These are phyloP conservation scores for Aspergillus candidus DNA, from an alignment of 2,329 filamentous ascomycete species.

Conservation along the genomic window DNA sequence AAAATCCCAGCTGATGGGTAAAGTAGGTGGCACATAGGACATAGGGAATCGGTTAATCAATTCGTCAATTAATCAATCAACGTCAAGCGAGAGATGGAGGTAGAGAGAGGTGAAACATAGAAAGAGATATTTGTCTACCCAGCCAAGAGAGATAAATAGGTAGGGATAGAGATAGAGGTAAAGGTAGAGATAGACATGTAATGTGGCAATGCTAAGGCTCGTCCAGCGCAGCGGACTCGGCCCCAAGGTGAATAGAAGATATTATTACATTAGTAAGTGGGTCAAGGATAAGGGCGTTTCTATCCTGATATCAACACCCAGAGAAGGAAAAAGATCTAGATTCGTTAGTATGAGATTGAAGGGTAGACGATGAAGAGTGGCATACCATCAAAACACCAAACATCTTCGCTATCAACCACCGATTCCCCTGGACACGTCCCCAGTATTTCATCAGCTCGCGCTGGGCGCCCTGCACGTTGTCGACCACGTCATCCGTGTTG, in stretches of 20 bases:
- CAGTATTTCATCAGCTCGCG: constrained; percentile 95
- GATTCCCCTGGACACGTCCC: constrained; percentile 86
- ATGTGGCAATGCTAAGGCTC: too few relatives aligned
- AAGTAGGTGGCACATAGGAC: not conserved
- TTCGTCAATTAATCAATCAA: not conserved
- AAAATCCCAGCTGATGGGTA: not conserved
- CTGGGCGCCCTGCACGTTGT: constrained; percentile 96
- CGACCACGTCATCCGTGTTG: constrained; percentile 95
- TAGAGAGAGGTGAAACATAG: not conserved
- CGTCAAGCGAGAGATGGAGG: too few relatives aligned
- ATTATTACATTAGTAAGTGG: constrained; percentile 29
- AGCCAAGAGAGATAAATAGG: not conserved
- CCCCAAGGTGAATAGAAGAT: constrained; percentile 10
- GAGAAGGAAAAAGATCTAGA: constrained; percentile 69
- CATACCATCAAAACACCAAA: constrained; percentile 72
- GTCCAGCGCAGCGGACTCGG: too few relatives aligned
- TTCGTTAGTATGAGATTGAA: constrained; percentile 3
- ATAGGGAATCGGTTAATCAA: not conserved
- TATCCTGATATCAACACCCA: constrained; percentile 59
- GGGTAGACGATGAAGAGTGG: constrained; percentile 6
- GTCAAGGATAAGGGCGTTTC: constrained; percentile 13
- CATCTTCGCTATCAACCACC: constrained; percentile 86
- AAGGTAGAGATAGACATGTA: not conserved
- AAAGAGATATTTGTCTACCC: not conserved
- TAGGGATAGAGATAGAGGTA: not conserved